These are phyloP conservation scores for Magnaporthiopsis rhizophila DNA, from an alignment of 2,329 filamentous ascomycete species.

Conservation along the genomic window DNA sequence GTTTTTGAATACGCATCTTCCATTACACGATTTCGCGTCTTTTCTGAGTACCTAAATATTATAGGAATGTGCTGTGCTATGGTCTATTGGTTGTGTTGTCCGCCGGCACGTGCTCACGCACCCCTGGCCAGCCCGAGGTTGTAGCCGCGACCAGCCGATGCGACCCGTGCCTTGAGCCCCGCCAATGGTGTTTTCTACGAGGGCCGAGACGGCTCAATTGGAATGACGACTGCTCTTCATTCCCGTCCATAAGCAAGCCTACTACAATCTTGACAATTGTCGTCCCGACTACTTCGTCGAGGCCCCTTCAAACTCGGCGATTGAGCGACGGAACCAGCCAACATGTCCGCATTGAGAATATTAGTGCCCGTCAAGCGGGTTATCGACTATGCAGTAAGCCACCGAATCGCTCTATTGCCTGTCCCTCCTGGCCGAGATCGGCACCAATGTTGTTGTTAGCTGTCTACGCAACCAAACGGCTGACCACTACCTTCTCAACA, in stretches of 20 bases:
- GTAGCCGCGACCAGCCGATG: slow-evolving; percentile 36
- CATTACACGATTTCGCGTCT: too few relatives aligned
- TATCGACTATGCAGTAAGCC: slow-evolving; percentile 74
- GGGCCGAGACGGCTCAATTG: not conserved
- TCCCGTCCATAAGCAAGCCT: not conserved
- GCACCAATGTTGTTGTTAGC: not conserved
- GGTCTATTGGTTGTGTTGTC: too few relatives aligned
- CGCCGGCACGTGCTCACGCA: not conserved
- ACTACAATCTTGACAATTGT: not conserved
- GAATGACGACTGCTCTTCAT: not conserved
- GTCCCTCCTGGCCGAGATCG: not conserved
- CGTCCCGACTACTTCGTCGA: not conserved
- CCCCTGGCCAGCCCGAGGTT: slow-evolving; percentile 27
- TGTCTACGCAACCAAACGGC: not conserved
- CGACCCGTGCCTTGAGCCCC: slow-evolving; percentile 10
- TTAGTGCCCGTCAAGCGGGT: slow-evolving; percentile 77
- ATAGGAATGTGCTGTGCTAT: too few relatives aligned
- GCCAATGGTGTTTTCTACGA: not conserved
- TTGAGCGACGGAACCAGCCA: slow-evolving; percentile 25
- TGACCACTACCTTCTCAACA: slow-evolving; percentile 8
- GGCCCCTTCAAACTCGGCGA: slow-evolving; percentile 12
- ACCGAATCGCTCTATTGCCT: not conserved
- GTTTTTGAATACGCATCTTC: not conserved
- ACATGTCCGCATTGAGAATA: slow-evolving; percentile 62
- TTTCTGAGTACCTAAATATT: too few relatives aligned